Evolutionary conservation across 2,329 filamentous ascomycete species (phyloP).

Genomic region (Monosporascus cannonballus): DNA sequence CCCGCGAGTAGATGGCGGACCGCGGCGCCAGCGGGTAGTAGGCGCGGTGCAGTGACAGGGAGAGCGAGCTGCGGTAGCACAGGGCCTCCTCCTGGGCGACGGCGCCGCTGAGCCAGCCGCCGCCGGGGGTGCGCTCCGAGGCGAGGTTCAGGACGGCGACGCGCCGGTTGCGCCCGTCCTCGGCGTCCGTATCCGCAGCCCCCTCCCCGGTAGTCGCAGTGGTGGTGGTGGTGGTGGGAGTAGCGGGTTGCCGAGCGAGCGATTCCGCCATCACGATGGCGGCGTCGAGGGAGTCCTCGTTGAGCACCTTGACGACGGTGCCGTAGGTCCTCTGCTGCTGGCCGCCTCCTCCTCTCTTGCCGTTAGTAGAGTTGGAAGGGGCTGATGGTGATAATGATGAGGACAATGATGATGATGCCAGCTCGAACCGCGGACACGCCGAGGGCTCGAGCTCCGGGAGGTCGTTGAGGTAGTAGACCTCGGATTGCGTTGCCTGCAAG

Average conservation of each 20-base stretch:
- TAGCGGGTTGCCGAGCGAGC: constrained; percentile 1
- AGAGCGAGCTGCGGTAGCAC: constrained; percentile 47
- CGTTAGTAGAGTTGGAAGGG: constrained; percentile 14
- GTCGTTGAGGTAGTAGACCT: constrained; percentile 29
- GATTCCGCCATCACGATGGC: constrained; percentile 35
- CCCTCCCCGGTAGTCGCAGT: constrained; percentile 7
- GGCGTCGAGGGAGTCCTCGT: constrained; percentile 52
- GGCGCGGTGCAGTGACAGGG: constrained; percentile 24
- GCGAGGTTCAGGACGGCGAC: constrained; percentile 53
- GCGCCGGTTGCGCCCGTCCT: constrained; percentile 7
- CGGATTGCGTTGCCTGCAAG: constrained; percentile 30
- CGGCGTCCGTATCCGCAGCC: background rate
- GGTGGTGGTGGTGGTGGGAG: constrained; percentile 18
- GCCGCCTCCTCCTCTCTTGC: no score
- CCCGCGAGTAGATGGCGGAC: constrained; percentile 23
- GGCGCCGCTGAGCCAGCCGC: constrained; percentile 47
- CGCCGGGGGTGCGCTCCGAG: constrained; percentile 41
- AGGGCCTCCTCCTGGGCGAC: constrained; percentile 55
- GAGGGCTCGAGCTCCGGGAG: constrained; percentile 32
- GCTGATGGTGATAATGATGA: background rate
- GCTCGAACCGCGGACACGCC: constrained; percentile 35
- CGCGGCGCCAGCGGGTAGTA: constrained; percentile 18
- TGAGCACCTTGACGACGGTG: constrained; percentile 40
- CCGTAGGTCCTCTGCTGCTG: constrained; percentile 8
- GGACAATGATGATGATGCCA: constrained; percentile 7